Evolutionary conservation across 139 green algal genomes (phyloP).

Genomic region (Zygnema cylindricum): DNA sequence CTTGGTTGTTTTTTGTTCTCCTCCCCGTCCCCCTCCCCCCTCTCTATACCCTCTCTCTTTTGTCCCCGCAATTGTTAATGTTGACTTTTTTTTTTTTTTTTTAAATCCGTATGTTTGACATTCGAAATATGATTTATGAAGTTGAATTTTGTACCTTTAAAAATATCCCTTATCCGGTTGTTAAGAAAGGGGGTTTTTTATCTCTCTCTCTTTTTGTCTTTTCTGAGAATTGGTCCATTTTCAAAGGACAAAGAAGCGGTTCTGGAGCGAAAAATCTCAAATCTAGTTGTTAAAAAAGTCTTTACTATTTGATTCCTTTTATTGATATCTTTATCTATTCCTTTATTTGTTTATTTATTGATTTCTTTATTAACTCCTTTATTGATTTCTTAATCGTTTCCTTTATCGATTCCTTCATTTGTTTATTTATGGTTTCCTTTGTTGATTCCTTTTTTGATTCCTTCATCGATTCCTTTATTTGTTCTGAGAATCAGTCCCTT

Average conservation of each 20-base stretch:
- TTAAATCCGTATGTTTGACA: too few species aligned
- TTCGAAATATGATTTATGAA: too few species aligned
- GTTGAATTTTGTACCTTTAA: too few species aligned
- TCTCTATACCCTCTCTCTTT: background rate
- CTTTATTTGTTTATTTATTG: background rate
- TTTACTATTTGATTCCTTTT: background rate
- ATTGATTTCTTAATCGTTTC: background rate
- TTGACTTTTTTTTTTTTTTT: background rate
- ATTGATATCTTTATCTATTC: too few species aligned
- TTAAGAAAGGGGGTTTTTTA: too few species aligned
- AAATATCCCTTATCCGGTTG: too few species aligned
- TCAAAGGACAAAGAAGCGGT: too few species aligned
- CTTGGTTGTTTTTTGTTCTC: too few species aligned
- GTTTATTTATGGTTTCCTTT: background rate
- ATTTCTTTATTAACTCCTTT: background rate
- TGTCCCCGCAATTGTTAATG: background rate
- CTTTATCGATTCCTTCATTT: background rate
- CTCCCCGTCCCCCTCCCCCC: background rate
- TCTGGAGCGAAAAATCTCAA: too few species aligned
- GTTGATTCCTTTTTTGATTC: background rate
- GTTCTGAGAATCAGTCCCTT: background rate
- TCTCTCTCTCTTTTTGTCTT: too few species aligned
- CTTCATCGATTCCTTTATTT: background rate
- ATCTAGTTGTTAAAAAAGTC: too few species aligned
- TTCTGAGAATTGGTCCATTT: too few species aligned